Percentiles rank a stretch among this genome's conserved stretches.
Conservation (phyloP, 768 basidiomycete genomes). For the Termitomyces titanicus region DNA sequence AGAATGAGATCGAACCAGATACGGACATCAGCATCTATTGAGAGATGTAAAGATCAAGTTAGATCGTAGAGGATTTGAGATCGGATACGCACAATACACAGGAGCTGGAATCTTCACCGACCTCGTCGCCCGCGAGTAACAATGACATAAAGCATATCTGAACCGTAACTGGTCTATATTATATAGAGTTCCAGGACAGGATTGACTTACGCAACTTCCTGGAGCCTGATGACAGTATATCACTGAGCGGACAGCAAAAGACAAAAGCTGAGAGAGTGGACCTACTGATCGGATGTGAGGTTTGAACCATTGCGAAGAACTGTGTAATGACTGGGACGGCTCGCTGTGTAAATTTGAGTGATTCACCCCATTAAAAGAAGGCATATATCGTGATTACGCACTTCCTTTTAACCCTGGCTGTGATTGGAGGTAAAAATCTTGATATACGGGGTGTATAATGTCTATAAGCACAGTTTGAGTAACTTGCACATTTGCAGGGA, state of each 20-base stretch:
- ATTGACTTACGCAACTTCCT: conserved; percentile 44
- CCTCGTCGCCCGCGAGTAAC: conserved; percentile 66
- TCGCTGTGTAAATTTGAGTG: conserved; percentile 30
- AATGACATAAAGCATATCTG: conserved; percentile 53
- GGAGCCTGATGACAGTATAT: conserved; percentile 26
- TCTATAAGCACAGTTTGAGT: conserved; percentile 29
- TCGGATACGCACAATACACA: conserved; percentile 53
- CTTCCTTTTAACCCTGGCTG: conserved; percentile 51
- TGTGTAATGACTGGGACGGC: conserved; percentile 55
- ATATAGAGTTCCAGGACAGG: not conserved
- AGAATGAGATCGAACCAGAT: not conserved
- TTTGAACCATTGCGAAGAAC: conserved; percentile 33
- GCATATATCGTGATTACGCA: conserved; percentile 17
- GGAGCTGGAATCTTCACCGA: conserved; percentile 73
- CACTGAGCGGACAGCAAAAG: not conserved
- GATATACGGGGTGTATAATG: conserved; percentile 51
- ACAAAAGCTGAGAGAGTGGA: conserved; percentile 12
- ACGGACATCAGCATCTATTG: conserved; percentile 53
- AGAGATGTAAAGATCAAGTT: not conserved
- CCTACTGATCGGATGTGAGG: conserved; percentile 27
- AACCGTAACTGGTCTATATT: not conserved
- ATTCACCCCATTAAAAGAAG: not conserved
- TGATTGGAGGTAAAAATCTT: conserved; percentile 62
- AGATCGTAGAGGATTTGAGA: not conserved
- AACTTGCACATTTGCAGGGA: not conserved